Evolutionary conservation across 176 grass and related monocot species (phyloP).

Genomic region (Aegilops speltoides): DNA sequence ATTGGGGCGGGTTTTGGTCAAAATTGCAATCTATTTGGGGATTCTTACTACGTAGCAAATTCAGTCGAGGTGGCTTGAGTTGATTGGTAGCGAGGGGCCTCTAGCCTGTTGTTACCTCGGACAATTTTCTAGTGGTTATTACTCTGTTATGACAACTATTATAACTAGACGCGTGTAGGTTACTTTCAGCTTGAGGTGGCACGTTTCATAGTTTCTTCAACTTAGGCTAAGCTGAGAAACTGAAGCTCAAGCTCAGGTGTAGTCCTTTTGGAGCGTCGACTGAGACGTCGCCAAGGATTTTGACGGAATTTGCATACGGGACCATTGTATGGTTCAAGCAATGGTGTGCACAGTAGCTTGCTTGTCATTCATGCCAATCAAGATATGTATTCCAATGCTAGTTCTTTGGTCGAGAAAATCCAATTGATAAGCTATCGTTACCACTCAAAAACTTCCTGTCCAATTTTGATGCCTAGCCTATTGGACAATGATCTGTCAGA

Average conservation of each 20-base stretch:
- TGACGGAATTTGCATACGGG: neutral
- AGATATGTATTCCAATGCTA: neutral
- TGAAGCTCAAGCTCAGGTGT: neutral
- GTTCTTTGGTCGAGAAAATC: slow-evolving; percentile 3
- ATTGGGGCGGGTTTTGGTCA: neutral
- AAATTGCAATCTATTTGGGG: slow-evolving; percentile 5
- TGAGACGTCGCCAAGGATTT: neutral
- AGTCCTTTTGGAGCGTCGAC: neutral
- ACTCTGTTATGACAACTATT: neutral
- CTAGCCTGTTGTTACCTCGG: neutral
- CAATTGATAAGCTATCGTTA: neutral
- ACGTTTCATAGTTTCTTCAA: neutral
- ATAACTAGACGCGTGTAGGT: neutral
- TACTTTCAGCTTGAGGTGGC: neutral
- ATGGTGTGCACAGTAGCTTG: neutral
- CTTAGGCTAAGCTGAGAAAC: neutral
- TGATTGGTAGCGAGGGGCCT: neutral
- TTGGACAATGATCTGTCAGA: neutral
- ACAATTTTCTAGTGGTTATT: neutral
- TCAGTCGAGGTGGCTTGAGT: neutral
- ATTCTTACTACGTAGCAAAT: neutral
- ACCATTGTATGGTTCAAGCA: neutral
- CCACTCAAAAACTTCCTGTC: neutral
- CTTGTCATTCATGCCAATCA: neutral
- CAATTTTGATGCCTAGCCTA: neutral